Evolutionary conservation across 768 basidiomycete species (phyloP).

Genomic region (Hypholoma fasciculare): DNA sequence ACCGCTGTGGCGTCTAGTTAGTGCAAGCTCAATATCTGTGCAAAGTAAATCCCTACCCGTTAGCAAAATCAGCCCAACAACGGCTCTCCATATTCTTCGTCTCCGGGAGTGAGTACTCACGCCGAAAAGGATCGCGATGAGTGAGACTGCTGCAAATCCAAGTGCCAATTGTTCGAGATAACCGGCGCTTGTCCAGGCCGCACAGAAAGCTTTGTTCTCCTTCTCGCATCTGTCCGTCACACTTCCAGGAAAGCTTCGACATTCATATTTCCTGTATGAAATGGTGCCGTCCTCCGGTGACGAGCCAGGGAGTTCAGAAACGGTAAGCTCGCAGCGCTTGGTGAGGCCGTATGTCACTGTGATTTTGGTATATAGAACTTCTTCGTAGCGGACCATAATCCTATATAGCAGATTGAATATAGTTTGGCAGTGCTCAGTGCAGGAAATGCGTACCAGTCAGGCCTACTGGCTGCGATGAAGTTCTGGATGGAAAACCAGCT

Average conservation of each 20-base stretch:
- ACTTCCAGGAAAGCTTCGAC: slow-evolving; percentile 64
- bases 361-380: slow-evolving; percentile 45
- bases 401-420: slow-evolving; percentile 22
- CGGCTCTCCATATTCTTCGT: slow-evolving; percentile 75
- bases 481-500: slow-evolving; percentile 41
- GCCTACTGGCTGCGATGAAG: slow-evolving; percentile 50
- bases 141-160: slow-evolving; percentile 60
- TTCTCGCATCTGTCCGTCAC: slow-evolving; percentile 48
- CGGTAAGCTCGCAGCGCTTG: slow-evolving; percentile 54
- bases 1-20: slow-evolving; percentile 35
- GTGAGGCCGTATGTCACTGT: slow-evolving; percentile 60
- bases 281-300: slow-evolving; percentile 38
- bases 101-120: slow-evolving; percentile 73
- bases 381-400: slow-evolving; percentile 43
- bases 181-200: slow-evolving; percentile 68
- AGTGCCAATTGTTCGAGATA: slow-evolving; percentile 66
- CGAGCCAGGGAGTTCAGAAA: slow-evolving; percentile 47
- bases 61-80: slow-evolving; percentile 61
- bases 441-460: slow-evolving; percentile 57
- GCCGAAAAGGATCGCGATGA: slow-evolving; percentile 62
- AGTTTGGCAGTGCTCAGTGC: background rate
- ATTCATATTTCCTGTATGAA: slow-evolving; percentile 57
- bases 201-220: slow-evolving; percentile 60
- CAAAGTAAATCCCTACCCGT: slow-evolving; percentile 42
- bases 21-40: background rate